Base-by-base conservation (phyloP, 768 basidiomycete genomes). In the Dentipellis sp. region DNA sequence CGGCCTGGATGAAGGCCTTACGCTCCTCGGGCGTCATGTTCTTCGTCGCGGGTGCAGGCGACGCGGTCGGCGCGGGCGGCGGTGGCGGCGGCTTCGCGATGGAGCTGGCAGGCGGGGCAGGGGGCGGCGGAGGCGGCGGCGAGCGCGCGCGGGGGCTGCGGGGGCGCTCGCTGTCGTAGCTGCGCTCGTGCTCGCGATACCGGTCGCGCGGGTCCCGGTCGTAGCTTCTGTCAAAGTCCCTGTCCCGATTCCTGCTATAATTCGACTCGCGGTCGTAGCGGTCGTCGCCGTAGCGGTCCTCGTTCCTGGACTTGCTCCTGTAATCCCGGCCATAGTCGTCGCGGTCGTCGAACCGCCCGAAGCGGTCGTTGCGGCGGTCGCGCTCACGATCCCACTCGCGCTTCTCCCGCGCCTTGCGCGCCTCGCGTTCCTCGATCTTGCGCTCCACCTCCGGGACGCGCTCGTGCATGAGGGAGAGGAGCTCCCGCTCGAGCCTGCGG, bases 361-460 rank as follows among this genome's bases (percentile, higher is more conserved):
- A 88, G 21, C 87, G 74, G 0, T 91, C 88, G 65, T 98, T 98
- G 50, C 90, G 75, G 59, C 81, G 72, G 68, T 98, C 94, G 42
- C 95, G 75, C 37, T 91, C 88, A 55, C 87, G 75, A 1, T 78
- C 72, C 78, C 87, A 86, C 46, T 91, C 84, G 38, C 91, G 74
- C 62, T 85, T 85, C 65, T 97, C 91, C 63, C 81, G 75, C 59
- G 87, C 82, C 66, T 78, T 85, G 60, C 83, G 76, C 58, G 84
- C 84, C 50, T 95, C 90, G 47, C 88, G 71, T 12, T 83, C 83
- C 65, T 90, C 82, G 50, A 97, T 82, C 67, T 82, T 83, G 61
- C 84, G 78, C 70, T 98, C 94, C 7, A 99, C 79, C 55, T 92
- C 91, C 0, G 97, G 97, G 4, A 99, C 76, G 48, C 86, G 80